phyloP scores from a whole-genome alignment of 257 asterid genomes.

The Penstemon davidsonii region DNA sequence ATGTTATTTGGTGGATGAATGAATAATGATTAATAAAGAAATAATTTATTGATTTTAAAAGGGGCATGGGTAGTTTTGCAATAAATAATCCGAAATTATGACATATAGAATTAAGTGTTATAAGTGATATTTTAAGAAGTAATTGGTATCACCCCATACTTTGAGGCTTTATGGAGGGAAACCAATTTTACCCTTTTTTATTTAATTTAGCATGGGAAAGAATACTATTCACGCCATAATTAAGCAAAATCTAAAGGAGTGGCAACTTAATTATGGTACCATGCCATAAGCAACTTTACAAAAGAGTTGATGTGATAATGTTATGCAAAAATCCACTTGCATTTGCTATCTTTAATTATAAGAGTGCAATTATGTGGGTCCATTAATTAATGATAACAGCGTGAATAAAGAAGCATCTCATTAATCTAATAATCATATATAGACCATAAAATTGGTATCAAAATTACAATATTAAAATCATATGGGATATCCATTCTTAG shows the following conservation, averaged over 20 bases:
- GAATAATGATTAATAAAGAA: too few species aligned
- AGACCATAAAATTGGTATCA: constrained; percentile 27
- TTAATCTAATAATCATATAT: background rate
- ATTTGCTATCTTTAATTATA: constrained; percentile 32
- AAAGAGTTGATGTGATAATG: constrained; percentile 10
- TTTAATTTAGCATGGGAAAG: too few species aligned
- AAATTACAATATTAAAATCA: constrained; percentile 31
- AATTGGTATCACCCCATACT: too few species aligned
- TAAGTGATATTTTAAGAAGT: too few species aligned
- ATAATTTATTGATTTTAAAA: too few species aligned
- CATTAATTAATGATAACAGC: constrained; percentile 6
- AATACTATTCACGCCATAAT: constrained; percentile 23
- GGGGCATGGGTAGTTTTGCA: too few species aligned
- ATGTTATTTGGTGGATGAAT: too few species aligned
- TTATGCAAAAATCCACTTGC: constrained; percentile 26
- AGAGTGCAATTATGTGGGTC: constrained; percentile 32
- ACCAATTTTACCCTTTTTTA: too few species aligned
- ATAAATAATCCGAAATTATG: too few species aligned
- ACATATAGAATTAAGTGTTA: too few species aligned
- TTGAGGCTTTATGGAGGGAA: too few species aligned
- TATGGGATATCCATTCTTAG: constrained; percentile 39
- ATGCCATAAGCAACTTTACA: constrained; percentile 34
- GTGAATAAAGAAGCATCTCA: background rate
- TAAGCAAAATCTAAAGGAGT: constrained; percentile 14
- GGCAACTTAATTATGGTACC: constrained; percentile 31